phyloP scores from a whole-genome alignment of 2,329 filamentous ascomycete species.

The Hymenoscyphus salicellus region DNA sequence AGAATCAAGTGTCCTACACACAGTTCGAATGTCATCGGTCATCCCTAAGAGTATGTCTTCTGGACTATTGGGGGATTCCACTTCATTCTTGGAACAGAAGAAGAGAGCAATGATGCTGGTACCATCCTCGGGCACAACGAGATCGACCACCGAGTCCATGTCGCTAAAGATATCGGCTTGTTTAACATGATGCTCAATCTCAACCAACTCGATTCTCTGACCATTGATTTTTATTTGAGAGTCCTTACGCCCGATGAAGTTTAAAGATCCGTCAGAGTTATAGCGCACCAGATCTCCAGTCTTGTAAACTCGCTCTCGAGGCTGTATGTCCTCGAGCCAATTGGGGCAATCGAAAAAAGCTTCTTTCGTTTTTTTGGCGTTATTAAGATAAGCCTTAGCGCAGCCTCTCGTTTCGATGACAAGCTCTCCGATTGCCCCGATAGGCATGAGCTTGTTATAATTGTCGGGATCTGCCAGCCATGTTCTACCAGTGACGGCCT shows the following conservation, averaged over 20 bases:
- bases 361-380: slow-evolving; percentile 53
- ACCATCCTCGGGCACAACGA: slow-evolving; percentile 5
- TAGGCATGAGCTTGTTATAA: slow-evolving; percentile 19
- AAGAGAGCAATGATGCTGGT: slow-evolving; percentile 9
- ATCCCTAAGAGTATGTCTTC: slow-evolving; percentile 9
- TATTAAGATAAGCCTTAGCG: slow-evolving; percentile 57
- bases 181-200: slow-evolving; percentile 39
- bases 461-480: slow-evolving; percentile 39
- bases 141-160: slow-evolving; percentile 8
- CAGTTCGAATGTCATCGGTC: neutral
- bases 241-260: slow-evolving; percentile 52
- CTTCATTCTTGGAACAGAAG: neutral
- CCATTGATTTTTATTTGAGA: slow-evolving; percentile 51
- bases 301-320: slow-evolving; percentile 5
- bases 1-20: slow-evolving; percentile 10
- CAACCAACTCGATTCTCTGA: slow-evolving; percentile 46
- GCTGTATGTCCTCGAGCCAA: slow-evolving; percentile 42
- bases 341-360: slow-evolving; percentile 55
- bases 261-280: slow-evolving; percentile 25
- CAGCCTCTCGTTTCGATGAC: slow-evolving; percentile 49
- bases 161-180: neutral
- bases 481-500: slow-evolving; percentile 16
- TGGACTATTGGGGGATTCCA: neutral
- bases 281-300: slow-evolving; percentile 16
- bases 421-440: slow-evolving; percentile 25